phyloP scores from a whole-genome alignment of 73 alveolate species.

The Symbiodinium natans region DNA sequence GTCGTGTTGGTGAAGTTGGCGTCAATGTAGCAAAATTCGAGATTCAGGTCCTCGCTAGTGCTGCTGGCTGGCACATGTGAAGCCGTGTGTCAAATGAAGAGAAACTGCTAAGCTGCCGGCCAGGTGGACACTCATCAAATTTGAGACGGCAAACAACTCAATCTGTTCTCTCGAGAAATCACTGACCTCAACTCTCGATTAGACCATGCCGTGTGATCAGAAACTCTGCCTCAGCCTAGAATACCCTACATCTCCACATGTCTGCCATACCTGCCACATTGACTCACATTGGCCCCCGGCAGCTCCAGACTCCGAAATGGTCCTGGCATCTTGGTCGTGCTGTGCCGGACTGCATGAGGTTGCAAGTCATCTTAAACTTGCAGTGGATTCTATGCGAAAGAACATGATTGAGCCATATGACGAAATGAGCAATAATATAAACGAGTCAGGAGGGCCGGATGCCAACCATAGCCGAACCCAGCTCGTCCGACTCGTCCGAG shows the following conservation, averaged over 20 bases:
- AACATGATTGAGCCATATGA: too few relatives aligned
- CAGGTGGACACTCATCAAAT: conserved; percentile 85
- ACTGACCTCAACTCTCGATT: conserved; percentile 29
- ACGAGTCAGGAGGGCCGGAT: conserved; percentile 25
- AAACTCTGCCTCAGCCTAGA: not conserved
- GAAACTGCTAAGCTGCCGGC: not conserved
- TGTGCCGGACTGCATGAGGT: too few relatives aligned
- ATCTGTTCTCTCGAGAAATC: conserved; percentile 83
- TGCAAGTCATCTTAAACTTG: too few relatives aligned
- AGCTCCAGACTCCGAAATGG: conserved; percentile 92
- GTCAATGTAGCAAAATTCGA: conserved; percentile 83
- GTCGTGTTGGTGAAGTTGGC: conserved; percentile 92
- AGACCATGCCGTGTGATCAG: too few relatives aligned
- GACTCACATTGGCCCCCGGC: not conserved
- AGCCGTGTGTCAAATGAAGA: too few relatives aligned
- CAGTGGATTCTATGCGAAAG: too few relatives aligned
- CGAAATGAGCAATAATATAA: not conserved
- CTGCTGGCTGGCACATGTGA: not conserved
- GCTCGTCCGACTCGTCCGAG: conserved; percentile 83
- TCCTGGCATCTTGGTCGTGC: not conserved
- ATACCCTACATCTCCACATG: not conserved
- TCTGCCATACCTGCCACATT: not conserved
- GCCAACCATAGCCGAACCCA: conserved; percentile 87
- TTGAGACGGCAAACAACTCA: conserved; percentile 91
- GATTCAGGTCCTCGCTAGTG: conserved; percentile 31